Evolutionary conservation across 176 grass and related monocot genomes (phyloP).

Genomic region (Chrysopogon serrulatus): DNA sequence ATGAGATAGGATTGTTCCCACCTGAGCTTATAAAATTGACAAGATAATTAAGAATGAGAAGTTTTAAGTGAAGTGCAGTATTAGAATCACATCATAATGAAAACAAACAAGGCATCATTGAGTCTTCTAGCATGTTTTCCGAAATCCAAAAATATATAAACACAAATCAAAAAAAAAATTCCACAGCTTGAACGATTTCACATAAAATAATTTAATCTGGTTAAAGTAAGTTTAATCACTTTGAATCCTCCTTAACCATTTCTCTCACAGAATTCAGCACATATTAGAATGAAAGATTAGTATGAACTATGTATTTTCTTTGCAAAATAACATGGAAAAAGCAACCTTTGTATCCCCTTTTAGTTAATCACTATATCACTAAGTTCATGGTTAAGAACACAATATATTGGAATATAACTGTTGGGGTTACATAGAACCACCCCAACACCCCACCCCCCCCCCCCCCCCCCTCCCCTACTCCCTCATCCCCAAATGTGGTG

Average conservation of each 20-base stretch:
- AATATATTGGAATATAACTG: background rate
- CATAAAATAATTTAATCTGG: background rate
- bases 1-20: conserved; percentile 32
- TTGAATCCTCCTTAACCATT: background rate
- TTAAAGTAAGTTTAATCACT: background rate
- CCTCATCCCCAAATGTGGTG: background rate
- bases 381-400: background rate
- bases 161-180: background rate
- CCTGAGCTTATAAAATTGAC: conserved; percentile 35
- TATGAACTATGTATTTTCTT: background rate
- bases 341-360: background rate
- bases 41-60: conserved; percentile 1
- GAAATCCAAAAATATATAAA: background rate
- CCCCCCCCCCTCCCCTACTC: too few relatives aligned
- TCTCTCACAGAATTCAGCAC: background rate
- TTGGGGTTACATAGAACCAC: too few relatives aligned
- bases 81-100: conserved; percentile 3
- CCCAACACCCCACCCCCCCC: too few relatives aligned
- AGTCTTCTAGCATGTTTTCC: background rate
- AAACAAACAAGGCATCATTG: background rate
- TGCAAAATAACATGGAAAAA: background rate
- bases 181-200: background rate
- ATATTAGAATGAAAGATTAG: background rate
- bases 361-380: background rate
- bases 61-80: background rate